These are phyloP conservation scores for Ramalina intermedia DNA, from an alignment of 495 filamentous ascomycete genomes.

Conservation along the genomic window DNA sequence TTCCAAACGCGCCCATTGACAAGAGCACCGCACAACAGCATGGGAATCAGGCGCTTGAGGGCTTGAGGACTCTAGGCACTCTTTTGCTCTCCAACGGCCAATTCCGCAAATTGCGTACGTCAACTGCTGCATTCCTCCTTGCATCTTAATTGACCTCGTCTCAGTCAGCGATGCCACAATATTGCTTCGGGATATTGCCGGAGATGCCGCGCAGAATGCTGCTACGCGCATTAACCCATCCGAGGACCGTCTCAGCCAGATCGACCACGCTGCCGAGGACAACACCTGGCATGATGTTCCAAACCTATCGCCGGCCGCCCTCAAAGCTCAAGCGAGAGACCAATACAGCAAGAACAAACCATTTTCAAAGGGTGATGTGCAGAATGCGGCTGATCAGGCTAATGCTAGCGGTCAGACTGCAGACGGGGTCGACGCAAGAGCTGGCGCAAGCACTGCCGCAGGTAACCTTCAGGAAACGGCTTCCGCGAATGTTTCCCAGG, in stretches of 20 bases:
- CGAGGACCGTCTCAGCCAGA: conserved; percentile 59
- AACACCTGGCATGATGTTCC: conserved; percentile 91
- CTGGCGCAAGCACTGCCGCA: conserved; percentile 33
- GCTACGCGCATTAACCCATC: conserved; percentile 63
- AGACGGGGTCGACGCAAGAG: conserved; percentile 39
- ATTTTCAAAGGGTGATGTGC: conserved; percentile 34
- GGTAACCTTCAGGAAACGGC: conserved; percentile 35
- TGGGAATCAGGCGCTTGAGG: conserved; percentile 64
- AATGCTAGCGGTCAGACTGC: conserved; percentile 40
- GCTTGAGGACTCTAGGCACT: conserved; percentile 77
- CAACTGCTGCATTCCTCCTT: not conserved
- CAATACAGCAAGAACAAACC: conserved; percentile 49
- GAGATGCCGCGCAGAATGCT: conserved; percentile 76
- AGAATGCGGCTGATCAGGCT: conserved; percentile 41
- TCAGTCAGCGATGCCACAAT: conserved; percentile 75
- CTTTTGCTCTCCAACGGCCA: conserved; percentile 91
- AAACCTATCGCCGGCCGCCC: conserved; percentile 51
- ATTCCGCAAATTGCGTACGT: conserved; percentile 84
- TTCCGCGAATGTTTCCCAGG: conserved; percentile 41
- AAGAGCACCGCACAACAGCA: conserved; percentile 69
- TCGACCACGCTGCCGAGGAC: conserved; percentile 73
- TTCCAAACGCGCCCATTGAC: conserved; percentile 50
- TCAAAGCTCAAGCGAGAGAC: conserved; percentile 51
- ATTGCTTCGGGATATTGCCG: conserved; percentile 75
- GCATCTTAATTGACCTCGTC: conserved; percentile 16